A percentile compares a stretch with the other conserved stretches of the same genome.
These are phyloP conservation scores for Starmerella gropengiesseri DNA, from an alignment of 805 yeast species.

Conservation along the genomic window DNA sequence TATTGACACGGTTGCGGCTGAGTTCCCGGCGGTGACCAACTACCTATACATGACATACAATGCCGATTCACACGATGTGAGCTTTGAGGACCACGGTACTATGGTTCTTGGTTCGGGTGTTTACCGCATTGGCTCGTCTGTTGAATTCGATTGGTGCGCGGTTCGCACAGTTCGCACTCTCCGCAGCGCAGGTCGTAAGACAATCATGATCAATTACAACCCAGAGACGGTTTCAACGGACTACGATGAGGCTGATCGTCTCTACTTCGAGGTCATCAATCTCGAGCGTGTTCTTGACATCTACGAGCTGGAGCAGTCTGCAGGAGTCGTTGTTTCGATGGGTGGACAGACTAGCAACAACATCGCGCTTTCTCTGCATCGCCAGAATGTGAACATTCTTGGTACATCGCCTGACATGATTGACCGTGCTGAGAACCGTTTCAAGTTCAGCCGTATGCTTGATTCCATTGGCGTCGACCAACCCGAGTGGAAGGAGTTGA, in stretches of 20 bases:
- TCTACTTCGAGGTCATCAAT: conserved; percentile 90
- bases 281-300: conserved; percentile 90
- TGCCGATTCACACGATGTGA: conserved; percentile 76
- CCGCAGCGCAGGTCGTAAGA: conserved; percentile 74
- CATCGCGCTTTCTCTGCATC: conserved; percentile 82
- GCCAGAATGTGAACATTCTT: conserved; percentile 87
- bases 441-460: conserved; percentile 94
- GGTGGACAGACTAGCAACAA: conserved; percentile 99
- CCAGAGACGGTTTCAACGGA: conserved; percentile 99
- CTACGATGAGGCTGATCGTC: conserved; percentile 94
- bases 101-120: conserved; percentile 98
- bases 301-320: conserved; percentile 78
- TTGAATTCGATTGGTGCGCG: conserved; percentile 99
- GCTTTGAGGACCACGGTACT: conserved; percentile 84
- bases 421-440: conserved; percentile 95
- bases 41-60: conserved; percentile 90
- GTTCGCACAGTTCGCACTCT: conserved; percentile 92
- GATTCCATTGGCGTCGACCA: conserved; percentile 95
- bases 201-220: conserved; percentile 94
- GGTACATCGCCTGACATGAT: conserved; percentile 99
- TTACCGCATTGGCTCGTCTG: conserved; percentile 96
- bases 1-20: conserved; percentile 98
- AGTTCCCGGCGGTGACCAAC: conserved; percentile 93
- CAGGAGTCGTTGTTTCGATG: conserved; percentile 92
- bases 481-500: conserved; percentile 98